A percentile compares a stretch with the other conserved stretches of the same genome.
These are phyloP conservation scores for Ganoderma sinense DNA, from an alignment of 1,284 basidiomycete species.

Conservation along the genomic window DNA sequence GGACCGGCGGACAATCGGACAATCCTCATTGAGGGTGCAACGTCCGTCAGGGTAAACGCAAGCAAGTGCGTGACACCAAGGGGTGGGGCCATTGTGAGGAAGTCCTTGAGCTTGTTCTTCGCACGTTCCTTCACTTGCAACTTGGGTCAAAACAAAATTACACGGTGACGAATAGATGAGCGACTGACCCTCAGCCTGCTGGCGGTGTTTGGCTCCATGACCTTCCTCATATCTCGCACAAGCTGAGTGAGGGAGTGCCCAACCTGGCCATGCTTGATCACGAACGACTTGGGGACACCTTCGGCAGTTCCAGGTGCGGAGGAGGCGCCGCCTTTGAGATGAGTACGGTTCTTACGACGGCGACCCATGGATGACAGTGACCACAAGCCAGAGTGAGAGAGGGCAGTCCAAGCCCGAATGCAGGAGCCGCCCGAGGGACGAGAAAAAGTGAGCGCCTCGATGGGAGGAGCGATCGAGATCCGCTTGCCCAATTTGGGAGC, in stretches of 20 bases:
- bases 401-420: not conserved
- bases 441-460: not conserved
- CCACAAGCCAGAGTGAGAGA: not conserved
- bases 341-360: conserved; percentile 87
- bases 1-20: conserved; percentile 93
- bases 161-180: not conserved
- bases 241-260: conserved; percentile 89
- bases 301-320: conserved; percentile 44
- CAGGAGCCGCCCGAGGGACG: not conserved
- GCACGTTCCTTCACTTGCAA: conserved; percentile 79
- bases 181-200: conserved; percentile 80
- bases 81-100: conserved; percentile 90
- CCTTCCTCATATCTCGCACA: conserved; percentile 91
- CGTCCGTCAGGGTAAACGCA: conserved; percentile 88
- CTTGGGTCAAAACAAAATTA: conserved; percentile 21
- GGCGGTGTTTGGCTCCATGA: conserved; percentile 99
- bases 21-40: conserved; percentile 88
- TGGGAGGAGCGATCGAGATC: not conserved
- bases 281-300: conserved; percentile 77
- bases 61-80: conserved; percentile 94
- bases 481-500: not conserved
- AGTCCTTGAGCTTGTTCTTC: conserved; percentile 95
- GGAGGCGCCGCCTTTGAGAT: conserved; percentile 69
- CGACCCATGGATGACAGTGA: conserved; percentile 64
- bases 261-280: conserved; percentile 95